Evolutionary conservation across 805 yeast species (phyloP).

Genomic region (Isabelozyma rhagii): DNA sequence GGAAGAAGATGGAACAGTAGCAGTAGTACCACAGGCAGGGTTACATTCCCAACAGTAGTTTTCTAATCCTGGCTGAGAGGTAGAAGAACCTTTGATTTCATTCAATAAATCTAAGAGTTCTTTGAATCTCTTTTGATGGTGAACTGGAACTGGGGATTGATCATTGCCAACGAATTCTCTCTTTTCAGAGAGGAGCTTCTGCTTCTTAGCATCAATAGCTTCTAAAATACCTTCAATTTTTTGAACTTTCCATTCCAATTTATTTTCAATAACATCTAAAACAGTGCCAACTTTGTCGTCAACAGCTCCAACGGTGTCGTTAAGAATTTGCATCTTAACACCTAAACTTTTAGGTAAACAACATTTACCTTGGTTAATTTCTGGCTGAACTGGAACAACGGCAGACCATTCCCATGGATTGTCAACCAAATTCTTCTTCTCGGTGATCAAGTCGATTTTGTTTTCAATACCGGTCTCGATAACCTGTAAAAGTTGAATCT

Average conservation of each 20-base stretch:
- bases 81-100: not conserved
- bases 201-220: not conserved
- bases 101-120: not conserved
- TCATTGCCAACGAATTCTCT: not conserved
- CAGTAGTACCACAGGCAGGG: not conserved
- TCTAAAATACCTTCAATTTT: not conserved
- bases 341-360: conserved; percentile 21
- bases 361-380: conserved; percentile 12
- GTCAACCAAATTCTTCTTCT: conserved; percentile 3
- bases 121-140: not conserved
- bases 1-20: not conserved
- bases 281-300: not conserved
- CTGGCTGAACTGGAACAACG: conserved; percentile 17
- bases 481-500: conserved; percentile 13
- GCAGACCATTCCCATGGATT: conserved; percentile 19
- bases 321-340: conserved; percentile 10
- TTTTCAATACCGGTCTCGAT: conserved; percentile 20
- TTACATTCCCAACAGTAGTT: conserved; percentile 2
- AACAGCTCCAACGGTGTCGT: not conserved
- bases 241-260: not conserved
- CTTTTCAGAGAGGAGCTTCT: not conserved
- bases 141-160: not conserved
- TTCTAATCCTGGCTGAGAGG: not conserved
- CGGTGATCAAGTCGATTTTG: conserved; percentile 6
- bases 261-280: not conserved